A percentile compares a stretch with the other conserved stretches of the same genome.
phyloP scores from a whole-genome alignment of 306 rosid genomes.

The Gleditsia sinensis region DNA sequence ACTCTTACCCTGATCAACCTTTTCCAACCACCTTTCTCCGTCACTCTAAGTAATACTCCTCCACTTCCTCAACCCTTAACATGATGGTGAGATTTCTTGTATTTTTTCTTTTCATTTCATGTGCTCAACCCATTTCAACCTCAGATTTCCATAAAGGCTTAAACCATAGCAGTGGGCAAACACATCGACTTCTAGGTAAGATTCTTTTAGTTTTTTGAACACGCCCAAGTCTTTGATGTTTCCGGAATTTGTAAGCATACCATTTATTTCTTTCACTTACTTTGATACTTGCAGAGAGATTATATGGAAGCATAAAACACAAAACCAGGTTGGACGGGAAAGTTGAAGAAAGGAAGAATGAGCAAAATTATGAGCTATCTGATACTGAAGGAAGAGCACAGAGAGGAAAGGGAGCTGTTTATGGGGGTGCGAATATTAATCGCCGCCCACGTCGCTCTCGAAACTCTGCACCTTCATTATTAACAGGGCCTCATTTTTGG shows the following conservation, averaged over 20 bases:
- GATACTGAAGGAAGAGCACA: conserved; percentile 7
- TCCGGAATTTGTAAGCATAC: not conserved
- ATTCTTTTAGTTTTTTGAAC: not conserved
- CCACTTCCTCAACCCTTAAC: too few species aligned
- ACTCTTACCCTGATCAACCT: not conserved
- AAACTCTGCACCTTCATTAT: conserved; percentile 25
- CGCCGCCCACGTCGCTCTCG: conserved; percentile 2
- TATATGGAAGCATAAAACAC: conserved; percentile 20
- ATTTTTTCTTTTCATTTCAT: not conserved
- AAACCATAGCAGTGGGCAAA: not conserved
- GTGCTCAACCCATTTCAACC: conserved; percentile 10
- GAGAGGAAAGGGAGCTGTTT: not conserved
- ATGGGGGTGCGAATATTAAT: conserved; percentile 19
- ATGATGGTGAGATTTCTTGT: conserved; percentile 10
- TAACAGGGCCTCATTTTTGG: conserved; percentile 15
- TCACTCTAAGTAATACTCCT: not conserved
- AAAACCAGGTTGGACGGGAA: conserved; percentile 11
- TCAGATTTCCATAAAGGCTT: not conserved
- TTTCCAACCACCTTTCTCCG: not conserved
- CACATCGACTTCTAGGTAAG: conserved; percentile 10
- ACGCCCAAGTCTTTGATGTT: not conserved
- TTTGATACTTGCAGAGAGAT: conserved; percentile 22
- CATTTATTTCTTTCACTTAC: not conserved
- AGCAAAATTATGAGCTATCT: conserved; percentile 1
- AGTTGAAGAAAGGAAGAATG: conserved; percentile 24